Conservation (phyloP, 352 stramenopile species). For the Pythium folliculosum region DNA sequence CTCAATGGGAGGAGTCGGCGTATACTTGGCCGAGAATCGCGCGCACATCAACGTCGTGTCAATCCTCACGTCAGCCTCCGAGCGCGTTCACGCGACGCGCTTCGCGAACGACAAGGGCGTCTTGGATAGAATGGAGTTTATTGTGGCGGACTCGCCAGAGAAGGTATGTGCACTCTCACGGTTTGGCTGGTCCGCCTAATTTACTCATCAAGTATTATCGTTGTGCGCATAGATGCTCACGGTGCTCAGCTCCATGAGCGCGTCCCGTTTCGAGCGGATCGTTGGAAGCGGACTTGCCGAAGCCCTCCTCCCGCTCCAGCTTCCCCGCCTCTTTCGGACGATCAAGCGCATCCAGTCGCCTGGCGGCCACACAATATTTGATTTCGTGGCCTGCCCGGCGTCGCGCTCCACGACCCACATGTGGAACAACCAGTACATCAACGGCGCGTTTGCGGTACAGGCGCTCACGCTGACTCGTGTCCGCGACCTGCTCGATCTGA, state of each 20-base stretch:
- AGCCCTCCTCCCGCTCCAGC: constrained; percentile 41
- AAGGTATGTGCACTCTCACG: constrained; percentile 39
- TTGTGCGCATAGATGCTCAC: constrained; percentile 44
- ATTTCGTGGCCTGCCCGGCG: constrained; percentile 67
- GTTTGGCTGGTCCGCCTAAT: not conserved
- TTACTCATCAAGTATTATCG: not conserved
- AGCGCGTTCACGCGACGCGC: constrained; percentile 56
- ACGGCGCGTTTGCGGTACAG: constrained; percentile 61
- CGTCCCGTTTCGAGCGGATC: constrained; percentile 73
- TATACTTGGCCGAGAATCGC: constrained; percentile 68
- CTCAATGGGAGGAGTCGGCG: constrained; percentile 78
- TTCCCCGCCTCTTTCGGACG: constrained; percentile 58
- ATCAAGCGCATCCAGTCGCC: constrained; percentile 62
- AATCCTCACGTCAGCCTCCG: constrained; percentile 56
- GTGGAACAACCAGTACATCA: constrained; percentile 87
- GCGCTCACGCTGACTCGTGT: constrained; percentile 56
- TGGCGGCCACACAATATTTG: constrained; percentile 57
- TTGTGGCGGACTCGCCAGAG: constrained; percentile 60
- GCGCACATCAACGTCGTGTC: constrained; percentile 49
- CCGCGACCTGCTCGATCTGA: constrained; percentile 44
- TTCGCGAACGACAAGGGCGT: constrained; percentile 65
- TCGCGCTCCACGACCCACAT: constrained; percentile 69
- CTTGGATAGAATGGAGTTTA: constrained; percentile 68
- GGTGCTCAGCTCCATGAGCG: constrained; percentile 50
- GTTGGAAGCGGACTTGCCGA: constrained; percentile 60